These are phyloP conservation scores for Coemansia sp. DNA, from an alignment of 192 early-diverging fungal species.

Conservation along the genomic window DNA sequence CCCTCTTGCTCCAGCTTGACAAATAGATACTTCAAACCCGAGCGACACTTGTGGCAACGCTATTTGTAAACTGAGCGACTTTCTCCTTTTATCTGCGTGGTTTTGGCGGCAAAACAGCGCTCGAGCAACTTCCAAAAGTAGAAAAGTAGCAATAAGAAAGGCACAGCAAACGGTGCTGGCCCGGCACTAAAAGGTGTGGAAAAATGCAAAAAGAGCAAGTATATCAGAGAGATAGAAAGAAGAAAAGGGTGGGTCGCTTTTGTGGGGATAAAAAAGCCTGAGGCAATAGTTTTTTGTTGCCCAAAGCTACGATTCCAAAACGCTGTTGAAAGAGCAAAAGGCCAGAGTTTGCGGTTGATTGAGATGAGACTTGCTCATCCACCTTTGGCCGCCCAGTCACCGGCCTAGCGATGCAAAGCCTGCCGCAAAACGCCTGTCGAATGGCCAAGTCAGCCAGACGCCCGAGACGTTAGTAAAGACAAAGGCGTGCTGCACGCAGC, in stretches of 20 bases:
- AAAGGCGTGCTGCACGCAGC: background rate
- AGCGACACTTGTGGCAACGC: conserved; percentile 1
- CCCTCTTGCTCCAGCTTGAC: conserved; percentile 14
- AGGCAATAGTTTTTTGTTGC: background rate
- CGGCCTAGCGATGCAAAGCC: background rate
- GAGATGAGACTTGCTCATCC: background rate
- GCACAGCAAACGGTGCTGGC: background rate
- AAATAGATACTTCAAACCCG: background rate
- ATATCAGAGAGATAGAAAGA: background rate
- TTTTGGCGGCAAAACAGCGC: background rate
- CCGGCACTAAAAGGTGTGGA: background rate
- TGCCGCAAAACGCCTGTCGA: background rate
- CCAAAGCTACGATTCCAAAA: too few species aligned
- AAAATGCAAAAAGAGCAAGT: background rate
- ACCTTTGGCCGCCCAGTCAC: background rate
- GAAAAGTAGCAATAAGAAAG: background rate
- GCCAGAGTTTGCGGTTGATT: background rate
- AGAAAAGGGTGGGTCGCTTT: background rate
- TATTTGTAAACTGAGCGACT: background rate
- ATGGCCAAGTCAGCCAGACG: background rate
- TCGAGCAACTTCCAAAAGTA: background rate
- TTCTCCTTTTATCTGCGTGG: background rate
- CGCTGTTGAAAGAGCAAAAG: background rate
- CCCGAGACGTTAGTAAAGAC: background rate
- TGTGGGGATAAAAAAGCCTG: background rate